phyloP scores from a whole-genome alignment of 768 basidiomycete species.

The Amylocystis lapponica region DNA sequence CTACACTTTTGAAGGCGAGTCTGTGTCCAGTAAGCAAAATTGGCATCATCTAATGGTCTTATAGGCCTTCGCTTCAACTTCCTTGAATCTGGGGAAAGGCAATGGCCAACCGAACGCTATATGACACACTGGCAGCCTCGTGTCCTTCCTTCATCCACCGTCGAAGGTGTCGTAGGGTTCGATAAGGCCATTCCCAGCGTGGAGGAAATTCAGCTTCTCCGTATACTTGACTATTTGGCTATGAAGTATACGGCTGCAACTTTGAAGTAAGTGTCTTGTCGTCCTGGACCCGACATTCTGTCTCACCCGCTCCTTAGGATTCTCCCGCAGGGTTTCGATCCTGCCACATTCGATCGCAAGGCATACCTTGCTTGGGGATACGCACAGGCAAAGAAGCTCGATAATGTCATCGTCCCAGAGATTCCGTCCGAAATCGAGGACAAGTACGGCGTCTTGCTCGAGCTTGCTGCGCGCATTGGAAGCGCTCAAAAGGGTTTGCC shows the following conservation, averaged over 20 bases:
- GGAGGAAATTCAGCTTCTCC: background rate
- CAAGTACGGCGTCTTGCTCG: background rate
- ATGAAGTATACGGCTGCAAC: background rate
- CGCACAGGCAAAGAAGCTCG: background rate
- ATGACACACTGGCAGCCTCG: constrained; percentile 6
- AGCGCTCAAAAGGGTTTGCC: background rate
- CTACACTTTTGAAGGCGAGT: constrained; percentile 6
- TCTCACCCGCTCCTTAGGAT: background rate
- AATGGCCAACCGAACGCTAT: constrained; percentile 4
- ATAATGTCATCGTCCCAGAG: background rate
- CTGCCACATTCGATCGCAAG: constrained; percentile 1
- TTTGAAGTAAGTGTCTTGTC: background rate
- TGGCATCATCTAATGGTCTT: too few species aligned
- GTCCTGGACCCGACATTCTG: background rate
- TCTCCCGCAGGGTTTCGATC: background rate
- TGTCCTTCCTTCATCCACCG: background rate
- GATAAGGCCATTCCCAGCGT: background rate
- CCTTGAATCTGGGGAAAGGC: too few species aligned
- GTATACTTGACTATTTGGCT: background rate
- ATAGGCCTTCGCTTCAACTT: too few species aligned
- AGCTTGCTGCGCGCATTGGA: background rate
- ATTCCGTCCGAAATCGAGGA: background rate
- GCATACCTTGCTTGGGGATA: constrained; percentile 3
- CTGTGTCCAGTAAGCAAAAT: too few species aligned
- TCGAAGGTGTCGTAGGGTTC: background rate